These are phyloP conservation scores for Alternaria ethzedia DNA, from an alignment of 2,329 filamentous ascomycete genomes.

Conservation along the genomic window DNA sequence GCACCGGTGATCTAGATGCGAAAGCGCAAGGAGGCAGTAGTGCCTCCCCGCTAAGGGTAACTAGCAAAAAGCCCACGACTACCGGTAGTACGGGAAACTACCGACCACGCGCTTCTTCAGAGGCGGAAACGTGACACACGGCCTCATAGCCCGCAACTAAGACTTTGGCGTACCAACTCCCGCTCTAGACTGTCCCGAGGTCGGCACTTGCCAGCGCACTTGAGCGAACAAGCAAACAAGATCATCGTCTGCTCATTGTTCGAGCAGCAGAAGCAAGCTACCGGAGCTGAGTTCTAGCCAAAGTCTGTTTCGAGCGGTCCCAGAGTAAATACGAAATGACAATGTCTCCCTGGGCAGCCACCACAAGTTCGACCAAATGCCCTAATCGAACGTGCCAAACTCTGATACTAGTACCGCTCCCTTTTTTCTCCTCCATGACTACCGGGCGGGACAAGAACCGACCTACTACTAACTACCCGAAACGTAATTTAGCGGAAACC, in stretches of 20 bases:
- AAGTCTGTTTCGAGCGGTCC: neutral
- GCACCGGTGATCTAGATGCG: neutral
- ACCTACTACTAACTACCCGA: neutral
- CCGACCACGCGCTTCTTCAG: neutral
- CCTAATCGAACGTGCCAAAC: neutral
- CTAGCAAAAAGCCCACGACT: neutral
- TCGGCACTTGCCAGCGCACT: neutral
- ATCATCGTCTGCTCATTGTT: neutral
- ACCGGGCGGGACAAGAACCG: neutral
- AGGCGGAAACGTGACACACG: neutral
- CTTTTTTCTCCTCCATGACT: neutral
- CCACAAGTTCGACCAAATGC: neutral
- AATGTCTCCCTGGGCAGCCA: neutral
- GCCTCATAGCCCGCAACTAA: neutral
- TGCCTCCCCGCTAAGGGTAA: neutral
- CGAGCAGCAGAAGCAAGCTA: neutral
- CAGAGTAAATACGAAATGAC: neutral
- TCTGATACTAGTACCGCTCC: neutral
- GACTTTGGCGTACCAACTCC: neutral
- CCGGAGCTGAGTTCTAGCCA: neutral
- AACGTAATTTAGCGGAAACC: neutral
- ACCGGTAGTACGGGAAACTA: neutral
- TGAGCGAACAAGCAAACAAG: neutral
- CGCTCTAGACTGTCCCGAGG: neutral
- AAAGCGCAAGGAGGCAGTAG: neutral